A percentile compares a stretch with the other conserved stretches of the same genome.
Evolutionary conservation across 106 monocot genomes (phyloP).

Genomic region (Posidonia australis): DNA sequence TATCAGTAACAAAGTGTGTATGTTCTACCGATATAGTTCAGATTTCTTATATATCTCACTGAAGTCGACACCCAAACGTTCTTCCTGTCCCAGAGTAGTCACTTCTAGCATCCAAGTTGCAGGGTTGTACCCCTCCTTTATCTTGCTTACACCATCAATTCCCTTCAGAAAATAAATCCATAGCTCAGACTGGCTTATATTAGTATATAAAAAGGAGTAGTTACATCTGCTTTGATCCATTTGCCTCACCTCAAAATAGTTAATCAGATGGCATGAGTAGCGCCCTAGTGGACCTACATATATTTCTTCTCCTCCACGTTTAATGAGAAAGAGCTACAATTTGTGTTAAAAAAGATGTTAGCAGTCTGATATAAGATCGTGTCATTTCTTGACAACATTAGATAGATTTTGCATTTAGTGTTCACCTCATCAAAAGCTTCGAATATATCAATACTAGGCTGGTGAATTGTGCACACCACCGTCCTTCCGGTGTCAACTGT

Average conservation of each 20-base stretch:
- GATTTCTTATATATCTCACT: constrained; percentile 31
- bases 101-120: constrained; percentile 97
- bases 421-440: constrained; percentile 95
- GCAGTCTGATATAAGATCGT: too few species aligned
- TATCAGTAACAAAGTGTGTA: too few species aligned
- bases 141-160: constrained; percentile 67
- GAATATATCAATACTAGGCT: constrained; percentile 96
- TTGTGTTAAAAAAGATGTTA: too few species aligned
- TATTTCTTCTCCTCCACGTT: constrained; percentile 70
- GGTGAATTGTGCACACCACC: constrained; percentile 94
- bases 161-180: too few species aligned
- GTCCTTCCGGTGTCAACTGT: constrained; percentile 84
- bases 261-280: constrained; percentile 49
- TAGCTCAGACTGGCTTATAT: too few species aligned
- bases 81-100: constrained; percentile 43
- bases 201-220: too few species aligned
- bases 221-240: neutral
- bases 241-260: constrained; percentile 81
- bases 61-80: constrained; percentile 48
- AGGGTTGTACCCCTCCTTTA: constrained; percentile 66
- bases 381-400: too few species aligned
- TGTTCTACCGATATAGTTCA: constrained; percentile 13
- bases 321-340: constrained; percentile 79
- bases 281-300: constrained; percentile 76
- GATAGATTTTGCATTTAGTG: too few species aligned